Percentiles rank a stretch among this genome's conserved stretches.
These are phyloP conservation scores for Talaromyces nanjingensis DNA, from an alignment of 495 filamentous ascomycete genomes.

Conservation along the genomic window DNA sequence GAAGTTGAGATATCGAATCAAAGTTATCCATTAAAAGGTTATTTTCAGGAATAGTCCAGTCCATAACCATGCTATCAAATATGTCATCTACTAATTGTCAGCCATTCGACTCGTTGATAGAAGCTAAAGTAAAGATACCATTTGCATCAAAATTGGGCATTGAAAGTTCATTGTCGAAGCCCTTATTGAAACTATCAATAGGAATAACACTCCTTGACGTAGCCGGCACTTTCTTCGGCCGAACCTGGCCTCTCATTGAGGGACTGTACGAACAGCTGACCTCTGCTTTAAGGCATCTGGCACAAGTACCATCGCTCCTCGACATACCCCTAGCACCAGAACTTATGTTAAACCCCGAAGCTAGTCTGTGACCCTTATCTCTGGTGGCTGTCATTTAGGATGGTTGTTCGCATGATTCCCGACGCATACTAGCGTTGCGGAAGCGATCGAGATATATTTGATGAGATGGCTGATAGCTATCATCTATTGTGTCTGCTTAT, in stretches of 20 bases:
- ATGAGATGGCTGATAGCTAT: not conserved
- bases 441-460: not conserved
- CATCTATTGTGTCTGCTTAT: not conserved
- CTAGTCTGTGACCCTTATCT: not conserved
- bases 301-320: not conserved
- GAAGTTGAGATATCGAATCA: constrained; percentile 3
- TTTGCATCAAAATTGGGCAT: not conserved
- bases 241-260: constrained; percentile 3
- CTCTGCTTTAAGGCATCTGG: not conserved
- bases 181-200: not conserved
- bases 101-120: not conserved
- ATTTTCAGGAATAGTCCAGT: not conserved
- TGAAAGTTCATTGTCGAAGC: not conserved
- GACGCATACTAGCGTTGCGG: not conserved
- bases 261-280: constrained; percentile 1
- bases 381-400: not conserved
- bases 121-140: not conserved
- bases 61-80: not conserved
- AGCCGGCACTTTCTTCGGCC: not conserved
- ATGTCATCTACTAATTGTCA: not conserved
- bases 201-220: not conserved
- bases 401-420: not conserved
- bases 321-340: not conserved
- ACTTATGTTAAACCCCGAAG: not conserved
- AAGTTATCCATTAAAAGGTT: not conserved